Evolutionary conservation across 2,329 filamentous ascomycete species (phyloP).

Genomic region (Cadophora sp.): DNA sequence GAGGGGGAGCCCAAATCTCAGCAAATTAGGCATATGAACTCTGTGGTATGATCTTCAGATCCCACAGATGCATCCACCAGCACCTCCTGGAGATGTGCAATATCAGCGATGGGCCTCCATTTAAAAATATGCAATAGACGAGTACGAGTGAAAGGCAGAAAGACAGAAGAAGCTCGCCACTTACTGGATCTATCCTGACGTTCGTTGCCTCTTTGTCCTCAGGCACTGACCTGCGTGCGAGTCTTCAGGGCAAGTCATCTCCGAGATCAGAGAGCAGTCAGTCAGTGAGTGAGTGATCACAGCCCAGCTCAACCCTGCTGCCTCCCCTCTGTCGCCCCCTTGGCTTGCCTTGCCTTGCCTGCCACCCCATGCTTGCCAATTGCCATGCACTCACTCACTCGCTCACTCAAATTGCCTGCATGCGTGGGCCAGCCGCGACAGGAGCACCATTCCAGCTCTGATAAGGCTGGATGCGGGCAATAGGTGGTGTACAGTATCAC

Average conservation of each 20-base stretch:
- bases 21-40: slow-evolving; percentile 21
- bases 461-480: slow-evolving; percentile 14
- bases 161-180: slow-evolving; percentile 6
- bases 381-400: slow-evolving; percentile 1
- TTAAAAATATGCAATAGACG: neutral
- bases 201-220: neutral
- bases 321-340: neutral
- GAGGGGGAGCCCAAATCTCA: slow-evolving; percentile 19
- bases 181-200: neutral
- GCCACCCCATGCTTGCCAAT: slow-evolving; percentile 9
- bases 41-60: slow-evolving; percentile 34
- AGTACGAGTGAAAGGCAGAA: slow-evolving; percentile 9
- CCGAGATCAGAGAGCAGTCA: slow-evolving; percentile 22
- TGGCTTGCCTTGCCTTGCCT: neutral
- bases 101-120: neutral
- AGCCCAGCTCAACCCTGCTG: slow-evolving; percentile 4
- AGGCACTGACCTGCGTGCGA: neutral
- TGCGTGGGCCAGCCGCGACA: slow-evolving; percentile 1
- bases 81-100: slow-evolving; percentile 10
- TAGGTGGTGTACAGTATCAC: neutral
- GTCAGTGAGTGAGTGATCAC: neutral
- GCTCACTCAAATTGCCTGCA: neutral
- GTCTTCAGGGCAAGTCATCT: slow-evolving; percentile 30
- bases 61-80: slow-evolving; percentile 22
- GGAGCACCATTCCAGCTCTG: slow-evolving; percentile 9